Evolutionary conservation across 352 stramenopile genomes (phyloP), one percentile per base, ranked within the genome.

Genomic region (Halophytophthora batemanensis): DNA sequence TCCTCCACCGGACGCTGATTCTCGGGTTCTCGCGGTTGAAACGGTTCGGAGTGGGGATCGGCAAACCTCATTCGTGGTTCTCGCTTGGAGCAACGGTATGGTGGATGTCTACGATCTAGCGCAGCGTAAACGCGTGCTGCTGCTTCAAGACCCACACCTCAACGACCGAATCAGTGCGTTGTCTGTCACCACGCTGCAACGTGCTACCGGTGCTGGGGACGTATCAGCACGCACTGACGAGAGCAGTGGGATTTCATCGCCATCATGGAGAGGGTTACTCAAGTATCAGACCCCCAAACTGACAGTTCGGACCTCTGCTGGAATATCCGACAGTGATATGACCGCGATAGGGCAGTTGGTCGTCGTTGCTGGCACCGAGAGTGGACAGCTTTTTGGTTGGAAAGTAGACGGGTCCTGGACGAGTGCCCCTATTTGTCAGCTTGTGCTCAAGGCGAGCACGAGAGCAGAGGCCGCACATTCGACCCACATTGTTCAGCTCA

Each of bases 81-180:
- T 70, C 36, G 76, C 74, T 13, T 87, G 75, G 76, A 87, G 60
- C 44, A 68, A 35, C 39, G 79, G 71, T 1, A 48, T 74, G 14
- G 59, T 85, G 6, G 72, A 86, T 23, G 42, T 87, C 1, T 75
- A 79, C 37, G 37, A 50, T 29, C 18, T 67, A 12, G 4, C 46
- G 35, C 21, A 36, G 2, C 41, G 58, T 4, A 59, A 41, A 13
- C 70, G 59, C 1, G 46, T 82, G 17, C 53, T 55, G 18, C 55
- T 69, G n/a, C 57, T 90, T 2, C 66, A 77, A 59, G 74, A 90
- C 43, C 63, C 61, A 7, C 52, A 56, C 0, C 40, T 87, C 2
- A 69, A 70, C 31, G 61, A 58, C 15, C 64, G 72, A 10, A 61
- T 86, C 22, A 86, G 52, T 18, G 53, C 67, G 7, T 39, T 86